Evolutionary conservation across 179 eudicot genomes (phyloP), one percentile per base, ranked within the genome.

Genomic region (Camellia oleifera): DNA sequence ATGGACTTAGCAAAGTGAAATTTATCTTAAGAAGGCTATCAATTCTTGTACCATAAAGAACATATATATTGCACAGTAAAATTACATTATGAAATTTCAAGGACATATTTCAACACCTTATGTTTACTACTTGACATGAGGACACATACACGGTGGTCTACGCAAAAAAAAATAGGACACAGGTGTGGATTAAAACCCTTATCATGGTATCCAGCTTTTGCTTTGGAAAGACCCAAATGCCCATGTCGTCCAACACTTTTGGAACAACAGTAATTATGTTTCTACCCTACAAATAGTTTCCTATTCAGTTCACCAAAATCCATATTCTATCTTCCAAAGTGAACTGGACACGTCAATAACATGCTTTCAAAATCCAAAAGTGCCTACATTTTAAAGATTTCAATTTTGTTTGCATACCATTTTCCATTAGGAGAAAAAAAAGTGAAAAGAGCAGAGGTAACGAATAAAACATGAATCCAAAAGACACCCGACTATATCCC

Each of bases 31-130:
- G 15, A 15, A 45, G 72, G 62, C 62, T 4, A 7, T 63, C 7
- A 8, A 64, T 13, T 63, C 26, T 77, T 53, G 6, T 32, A 70
- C 40, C 63, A 45, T 15, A 82, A 62, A 44, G 44, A 77, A 45
- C 46, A 5, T 48, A 9, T 32, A 74, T 40, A 15, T 32, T 58
- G 66, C 13, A 20, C 45, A 44, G 17, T 4, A 7, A 68, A 18
- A 15, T 23, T 65, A 65, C n/a, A 40, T 4, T 10, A 42, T 26
- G 45, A 32, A 66, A 66, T 32, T 26, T 8, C 50, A 68, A 42
- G 13, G 40, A 23, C 26, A 12, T 56, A 9, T 54, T 7, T 56
- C 62, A 20, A 7, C 11, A 17, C 54, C 56, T 45, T 17, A 5
- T 32, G 20, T 53, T 20, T 8, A 72, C 11, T 53, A 23, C 61